phyloP scores from a whole-genome alignment of 306 rosid species.

The Castanea sativa region DNA sequence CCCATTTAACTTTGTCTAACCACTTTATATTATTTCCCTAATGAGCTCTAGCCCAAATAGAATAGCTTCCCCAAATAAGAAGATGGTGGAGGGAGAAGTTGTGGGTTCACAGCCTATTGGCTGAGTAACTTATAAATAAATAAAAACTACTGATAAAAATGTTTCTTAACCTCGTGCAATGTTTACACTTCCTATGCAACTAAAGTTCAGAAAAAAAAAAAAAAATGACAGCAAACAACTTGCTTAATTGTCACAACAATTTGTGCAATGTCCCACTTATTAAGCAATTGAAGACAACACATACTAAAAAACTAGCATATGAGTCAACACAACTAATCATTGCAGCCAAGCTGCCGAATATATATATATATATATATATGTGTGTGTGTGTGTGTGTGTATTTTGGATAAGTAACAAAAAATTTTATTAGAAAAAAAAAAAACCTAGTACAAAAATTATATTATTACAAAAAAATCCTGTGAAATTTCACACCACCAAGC shows the following conservation, averaged over 20 bases:
- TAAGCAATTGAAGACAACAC: neutral
- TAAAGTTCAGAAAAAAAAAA: neutral
- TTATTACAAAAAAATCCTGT: neutral
- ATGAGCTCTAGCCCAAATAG: neutral
- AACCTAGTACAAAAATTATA: neutral
- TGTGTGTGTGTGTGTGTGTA: no score
- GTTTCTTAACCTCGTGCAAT: neutral
- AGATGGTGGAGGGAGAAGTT: neutral
- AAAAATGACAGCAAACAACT: slow-evolving; percentile 10
- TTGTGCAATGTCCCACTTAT: slow-evolving; percentile 11
- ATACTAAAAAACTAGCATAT: neutral
- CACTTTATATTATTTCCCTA: neutral
- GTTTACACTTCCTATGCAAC: neutral
- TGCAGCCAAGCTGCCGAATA: neutral
- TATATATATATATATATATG: neutral
- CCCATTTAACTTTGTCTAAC: neutral
- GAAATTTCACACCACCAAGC: slow-evolving; percentile 5
- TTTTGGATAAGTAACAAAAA: no score
- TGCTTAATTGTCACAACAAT: neutral
- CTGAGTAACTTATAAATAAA: neutral
- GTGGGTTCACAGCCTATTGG: neutral
- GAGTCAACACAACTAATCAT: neutral
- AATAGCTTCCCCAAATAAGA: neutral
- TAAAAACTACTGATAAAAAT: no score
- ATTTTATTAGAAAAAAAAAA: no score